These are phyloP conservation scores for Bassia scoparia DNA, from an alignment of 148 eudicot species.

Conservation along the genomic window DNA sequence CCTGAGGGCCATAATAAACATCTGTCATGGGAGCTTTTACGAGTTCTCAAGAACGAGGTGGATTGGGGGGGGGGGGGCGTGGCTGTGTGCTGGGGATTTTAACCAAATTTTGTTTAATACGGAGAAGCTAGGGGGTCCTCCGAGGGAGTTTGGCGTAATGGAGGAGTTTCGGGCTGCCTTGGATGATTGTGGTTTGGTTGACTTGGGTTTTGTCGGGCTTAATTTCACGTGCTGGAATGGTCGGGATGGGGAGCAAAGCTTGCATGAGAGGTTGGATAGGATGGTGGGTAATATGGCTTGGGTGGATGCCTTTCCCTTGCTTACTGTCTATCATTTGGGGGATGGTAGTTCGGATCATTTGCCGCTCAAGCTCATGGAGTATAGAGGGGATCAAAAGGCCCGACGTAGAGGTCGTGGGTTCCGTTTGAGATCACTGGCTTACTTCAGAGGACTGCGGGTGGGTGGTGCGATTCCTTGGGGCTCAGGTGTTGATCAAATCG, in stretches of 20 bases:
- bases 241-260: neutral
- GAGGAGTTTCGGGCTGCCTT: neutral
- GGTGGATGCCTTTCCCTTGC: neutral
- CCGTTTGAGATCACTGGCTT: neutral
- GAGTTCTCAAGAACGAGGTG: neutral
- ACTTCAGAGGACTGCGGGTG: neutral
- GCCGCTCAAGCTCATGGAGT: neutral
- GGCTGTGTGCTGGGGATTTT: neutral
- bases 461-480: neutral
- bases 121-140: neutral
- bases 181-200: neutral
- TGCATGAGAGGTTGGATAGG: neutral
- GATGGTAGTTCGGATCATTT: neutral
- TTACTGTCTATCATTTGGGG: neutral
- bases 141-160: neutral
- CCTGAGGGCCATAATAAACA: neutral
- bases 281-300: neutral
- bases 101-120: neutral
- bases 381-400: neutral
- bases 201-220: neutral
- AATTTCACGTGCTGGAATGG: neutral
- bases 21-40: neutral
- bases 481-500: neutral
- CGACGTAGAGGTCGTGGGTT: neutral
- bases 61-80: neutral